Conservation (phyloP, 2,329 filamentous ascomycete species). For the Penicillium sp. region DNA sequence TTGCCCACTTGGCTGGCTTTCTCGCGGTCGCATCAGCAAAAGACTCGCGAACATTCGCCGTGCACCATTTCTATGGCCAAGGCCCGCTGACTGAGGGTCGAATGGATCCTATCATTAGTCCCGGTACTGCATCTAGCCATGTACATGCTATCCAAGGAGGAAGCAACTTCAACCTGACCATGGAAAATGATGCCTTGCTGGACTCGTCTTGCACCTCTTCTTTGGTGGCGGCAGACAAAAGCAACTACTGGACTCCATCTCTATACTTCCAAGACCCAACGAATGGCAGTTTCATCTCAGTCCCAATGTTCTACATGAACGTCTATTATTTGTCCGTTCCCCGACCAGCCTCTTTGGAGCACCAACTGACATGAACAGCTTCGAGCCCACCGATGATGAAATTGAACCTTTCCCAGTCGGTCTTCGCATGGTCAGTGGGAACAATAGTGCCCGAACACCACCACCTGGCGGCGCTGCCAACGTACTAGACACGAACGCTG, state of each 20-base stretch:
- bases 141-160: conserved; percentile 71
- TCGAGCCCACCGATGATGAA: conserved; percentile 55
- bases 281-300: conserved; percentile 62
- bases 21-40: conserved; percentile 5
- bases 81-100: conserved; percentile 13
- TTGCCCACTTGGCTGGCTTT: not conserved
- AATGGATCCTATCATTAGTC: conserved; percentile 65
- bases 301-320: conserved; percentile 50
- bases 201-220: conserved; percentile 69
- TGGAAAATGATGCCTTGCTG: conserved; percentile 60
- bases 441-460: conserved; percentile 34
- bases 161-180: conserved; percentile 62
- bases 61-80: conserved; percentile 17
- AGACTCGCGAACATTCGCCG: conserved; percentile 15
- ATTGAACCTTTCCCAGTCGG: conserved; percentile 68
- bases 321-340: conserved; percentile 69
- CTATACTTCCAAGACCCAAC: conserved; percentile 63
- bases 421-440: conserved; percentile 69
- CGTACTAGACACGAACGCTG: conserved; percentile 12
- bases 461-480: conserved; percentile 53
- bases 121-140: conserved; percentile 59
- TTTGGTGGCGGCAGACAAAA: conserved; percentile 65
- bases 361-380: not conserved
- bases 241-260: conserved; percentile 74
- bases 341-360: conserved; percentile 8